These are phyloP conservation scores for Colletotrichum sp. DNA, from an alignment of 2,329 filamentous ascomycete species.

Conservation along the genomic window DNA sequence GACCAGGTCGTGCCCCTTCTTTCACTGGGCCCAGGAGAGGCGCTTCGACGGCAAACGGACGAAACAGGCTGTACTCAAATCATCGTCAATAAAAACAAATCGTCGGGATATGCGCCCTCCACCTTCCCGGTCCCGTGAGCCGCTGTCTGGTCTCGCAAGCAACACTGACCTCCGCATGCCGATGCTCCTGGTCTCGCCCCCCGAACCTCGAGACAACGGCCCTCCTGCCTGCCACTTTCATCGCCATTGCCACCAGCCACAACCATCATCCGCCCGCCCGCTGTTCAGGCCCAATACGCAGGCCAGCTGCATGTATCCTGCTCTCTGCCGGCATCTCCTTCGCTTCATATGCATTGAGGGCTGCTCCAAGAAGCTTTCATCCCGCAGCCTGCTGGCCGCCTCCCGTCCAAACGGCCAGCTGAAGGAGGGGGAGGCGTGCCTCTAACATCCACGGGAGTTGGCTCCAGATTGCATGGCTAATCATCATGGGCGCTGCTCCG, in stretches of 20 bases:
- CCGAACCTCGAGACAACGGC: neutral
- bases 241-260: neutral
- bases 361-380: neutral
- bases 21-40: neutral
- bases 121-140: neutral
- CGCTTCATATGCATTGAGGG: neutral
- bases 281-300: neutral
- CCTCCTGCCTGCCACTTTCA: neutral
- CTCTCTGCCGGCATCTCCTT: neutral
- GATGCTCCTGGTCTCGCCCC: neutral
- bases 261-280: neutral
- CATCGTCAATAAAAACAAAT: neutral
- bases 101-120: neutral
- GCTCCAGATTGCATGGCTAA: neutral
- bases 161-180: neutral
- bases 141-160: neutral
- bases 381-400: neutral
- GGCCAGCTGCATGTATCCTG: neutral
- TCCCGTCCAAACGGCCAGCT: neutral
- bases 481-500: neutral
- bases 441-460: neutral
- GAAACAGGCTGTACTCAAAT: neutral
- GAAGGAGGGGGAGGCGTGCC: neutral
- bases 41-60: neutral
- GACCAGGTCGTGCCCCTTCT: neutral